Evolutionary conservation across 2,329 filamentous ascomycete species (phyloP).

Genomic region (Beauveria sp.): DNA sequence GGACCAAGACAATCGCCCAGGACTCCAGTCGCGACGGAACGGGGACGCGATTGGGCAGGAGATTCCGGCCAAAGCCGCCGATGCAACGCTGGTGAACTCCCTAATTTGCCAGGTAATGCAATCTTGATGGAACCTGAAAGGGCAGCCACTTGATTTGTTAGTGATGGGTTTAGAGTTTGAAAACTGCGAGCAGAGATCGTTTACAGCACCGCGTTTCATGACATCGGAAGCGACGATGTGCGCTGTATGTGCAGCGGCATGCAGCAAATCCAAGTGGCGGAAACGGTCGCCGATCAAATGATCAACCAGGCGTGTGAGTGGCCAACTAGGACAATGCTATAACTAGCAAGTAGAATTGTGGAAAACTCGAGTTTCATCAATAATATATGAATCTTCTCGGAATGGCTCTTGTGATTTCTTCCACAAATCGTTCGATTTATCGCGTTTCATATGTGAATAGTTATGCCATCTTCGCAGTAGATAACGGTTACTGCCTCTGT

Average conservation of each 20-base stretch:
- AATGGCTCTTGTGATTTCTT: no score
- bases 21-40: no score
- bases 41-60: neutral
- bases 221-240: neutral
- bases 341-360: no score
- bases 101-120: neutral
- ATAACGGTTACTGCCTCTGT: no score
- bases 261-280: neutral
- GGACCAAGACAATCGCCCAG: neutral
- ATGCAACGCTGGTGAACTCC: slow-evolving; percentile 1
- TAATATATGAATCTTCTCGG: no score
- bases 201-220: neutral
- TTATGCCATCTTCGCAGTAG: no score
- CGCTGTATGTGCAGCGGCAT: neutral
- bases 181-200: neutral
- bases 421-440: no score
- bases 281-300: neutral
- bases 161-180: no score
- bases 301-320: neutral
- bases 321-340: neutral
- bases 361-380: no score
- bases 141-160: no score
- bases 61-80: neutral
- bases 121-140: neutral
- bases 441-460: no score